phyloP scores from a whole-genome alignment of 305 asterid species.

The Rubia tinctorum region DNA sequence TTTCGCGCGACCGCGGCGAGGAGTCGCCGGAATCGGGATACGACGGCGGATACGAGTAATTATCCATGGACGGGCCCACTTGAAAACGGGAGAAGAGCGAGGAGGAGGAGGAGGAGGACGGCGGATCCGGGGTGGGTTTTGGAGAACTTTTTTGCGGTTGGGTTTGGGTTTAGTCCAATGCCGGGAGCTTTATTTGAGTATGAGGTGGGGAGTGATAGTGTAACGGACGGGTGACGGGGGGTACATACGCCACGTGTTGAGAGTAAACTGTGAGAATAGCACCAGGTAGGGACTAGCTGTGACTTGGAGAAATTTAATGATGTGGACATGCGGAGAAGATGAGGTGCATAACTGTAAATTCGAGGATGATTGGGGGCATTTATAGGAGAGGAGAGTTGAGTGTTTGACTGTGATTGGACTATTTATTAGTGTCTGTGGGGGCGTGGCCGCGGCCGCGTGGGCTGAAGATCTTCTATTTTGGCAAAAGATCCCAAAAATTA shows the following conservation, averaged over 20 bases:
- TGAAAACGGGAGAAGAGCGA: conserved; percentile 7
- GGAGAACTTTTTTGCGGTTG: background rate
- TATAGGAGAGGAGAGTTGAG: background rate
- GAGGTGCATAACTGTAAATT: background rate
- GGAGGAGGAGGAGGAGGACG: background rate
- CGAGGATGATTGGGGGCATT: background rate
- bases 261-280: background rate
- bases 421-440: background rate
- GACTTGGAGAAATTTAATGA: background rate
- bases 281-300: background rate
- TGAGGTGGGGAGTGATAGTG: background rate
- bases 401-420: conserved; percentile 14
- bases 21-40: conserved; percentile 91
- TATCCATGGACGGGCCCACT: conserved; percentile 53
- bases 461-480: background rate
- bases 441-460: background rate
- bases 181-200: background rate
- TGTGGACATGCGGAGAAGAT: background rate
- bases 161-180: conserved; percentile 12
- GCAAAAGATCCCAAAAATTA: background rate
- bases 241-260: background rate
- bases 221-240: background rate
- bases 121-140: conserved; percentile 10
- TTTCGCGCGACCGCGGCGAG: conserved; percentile 88
- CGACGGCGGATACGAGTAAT: conserved; percentile 60